Percentiles rank a stretch among this genome's conserved stretches.
phyloP scores from a whole-genome alignment of 805 yeast genomes.

The Metahyphopichia silvanorum region DNA sequence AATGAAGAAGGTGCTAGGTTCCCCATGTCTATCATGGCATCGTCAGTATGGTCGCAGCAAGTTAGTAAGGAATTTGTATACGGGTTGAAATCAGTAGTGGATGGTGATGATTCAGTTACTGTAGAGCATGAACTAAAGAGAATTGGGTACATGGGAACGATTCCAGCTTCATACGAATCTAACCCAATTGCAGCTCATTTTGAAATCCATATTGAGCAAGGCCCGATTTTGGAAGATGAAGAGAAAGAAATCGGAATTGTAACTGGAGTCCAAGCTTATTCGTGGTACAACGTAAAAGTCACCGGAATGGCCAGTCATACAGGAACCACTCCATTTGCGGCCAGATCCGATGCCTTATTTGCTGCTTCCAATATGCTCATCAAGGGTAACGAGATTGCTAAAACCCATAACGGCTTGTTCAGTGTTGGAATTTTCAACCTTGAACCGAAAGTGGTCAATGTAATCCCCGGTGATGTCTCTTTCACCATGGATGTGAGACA shows the following conservation, averaged over 20 bases:
- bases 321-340: constrained; percentile 66
- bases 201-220: constrained; percentile 76
- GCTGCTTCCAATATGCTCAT: constrained; percentile 57
- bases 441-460: constrained; percentile 62
- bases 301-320: constrained; percentile 68
- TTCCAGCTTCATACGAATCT: constrained; percentile 43
- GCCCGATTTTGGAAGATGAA: constrained; percentile 62
- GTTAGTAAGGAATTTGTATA: constrained; percentile 48
- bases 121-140: constrained; percentile 54
- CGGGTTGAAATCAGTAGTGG: constrained; percentile 51
- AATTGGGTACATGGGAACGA: constrained; percentile 60
- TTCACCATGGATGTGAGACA: constrained; percentile 65
- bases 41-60: constrained; percentile 64
- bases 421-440: constrained; percentile 58
- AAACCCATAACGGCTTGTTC: constrained; percentile 48
- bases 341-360: constrained; percentile 59
- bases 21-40: constrained; percentile 65
- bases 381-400: constrained; percentile 54
- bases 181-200: constrained; percentile 67
- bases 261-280: constrained; percentile 61
- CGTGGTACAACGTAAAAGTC: constrained; percentile 58
- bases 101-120: constrained; percentile 38
- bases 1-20: constrained; percentile 80
- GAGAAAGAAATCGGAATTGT: constrained; percentile 62
- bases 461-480: constrained; percentile 58